Evolutionary conservation across 2,329 filamentous ascomycete genomes (phyloP).

Genomic region (Teratosphaeriaceae sp.): DNA sequence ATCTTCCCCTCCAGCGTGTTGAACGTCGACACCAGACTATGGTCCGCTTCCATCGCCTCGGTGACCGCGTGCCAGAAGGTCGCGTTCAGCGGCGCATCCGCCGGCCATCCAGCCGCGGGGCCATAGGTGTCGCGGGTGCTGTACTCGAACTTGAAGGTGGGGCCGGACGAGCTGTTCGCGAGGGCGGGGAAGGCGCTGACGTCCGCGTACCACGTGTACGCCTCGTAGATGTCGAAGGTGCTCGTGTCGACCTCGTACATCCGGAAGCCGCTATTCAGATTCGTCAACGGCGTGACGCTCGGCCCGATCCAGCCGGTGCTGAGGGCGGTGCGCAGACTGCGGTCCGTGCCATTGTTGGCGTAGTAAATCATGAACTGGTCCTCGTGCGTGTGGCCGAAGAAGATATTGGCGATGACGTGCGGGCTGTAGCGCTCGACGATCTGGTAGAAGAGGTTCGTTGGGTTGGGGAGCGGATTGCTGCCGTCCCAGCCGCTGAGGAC

Average conservation of each 20-base stretch:
- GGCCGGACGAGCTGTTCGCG: slow-evolving; percentile 33
- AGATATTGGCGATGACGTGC: slow-evolving; percentile 49
- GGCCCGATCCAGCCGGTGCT: slow-evolving; percentile 48
- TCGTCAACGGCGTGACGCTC: slow-evolving; percentile 47
- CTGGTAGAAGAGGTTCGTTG: slow-evolving; percentile 49
- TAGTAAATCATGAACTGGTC: slow-evolving; percentile 51
- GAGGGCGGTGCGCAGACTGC: slow-evolving; percentile 36
- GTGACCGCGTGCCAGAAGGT: slow-evolving; percentile 55
- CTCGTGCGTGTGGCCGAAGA: slow-evolving; percentile 52
- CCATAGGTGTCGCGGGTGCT: slow-evolving; percentile 47
- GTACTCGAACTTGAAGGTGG: slow-evolving; percentile 46
- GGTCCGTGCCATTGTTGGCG: slow-evolving; percentile 41
- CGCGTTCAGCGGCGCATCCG: slow-evolving; percentile 47
- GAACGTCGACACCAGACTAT: slow-evolving; percentile 42
- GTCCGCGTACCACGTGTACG: slow-evolving; percentile 49
- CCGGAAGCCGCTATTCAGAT: slow-evolving; percentile 48
- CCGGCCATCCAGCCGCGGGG: slow-evolving; percentile 38
- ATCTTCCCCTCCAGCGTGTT: slow-evolving; percentile 49
- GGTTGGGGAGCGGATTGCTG: slow-evolving; percentile 47
- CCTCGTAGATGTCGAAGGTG: slow-evolving; percentile 48
- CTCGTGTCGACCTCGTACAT: slow-evolving; percentile 51
- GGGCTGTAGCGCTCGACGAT: slow-evolving; percentile 50
- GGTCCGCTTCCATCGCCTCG: slow-evolving; percentile 49
- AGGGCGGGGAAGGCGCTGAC: slow-evolving; percentile 40
- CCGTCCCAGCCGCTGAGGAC: slow-evolving; percentile 53